Evolutionary conservation across 2,329 filamentous ascomycete species (phyloP), one percentile per base, ranked within the genome.

Genomic region (Gliomastix tumulicola): DNA sequence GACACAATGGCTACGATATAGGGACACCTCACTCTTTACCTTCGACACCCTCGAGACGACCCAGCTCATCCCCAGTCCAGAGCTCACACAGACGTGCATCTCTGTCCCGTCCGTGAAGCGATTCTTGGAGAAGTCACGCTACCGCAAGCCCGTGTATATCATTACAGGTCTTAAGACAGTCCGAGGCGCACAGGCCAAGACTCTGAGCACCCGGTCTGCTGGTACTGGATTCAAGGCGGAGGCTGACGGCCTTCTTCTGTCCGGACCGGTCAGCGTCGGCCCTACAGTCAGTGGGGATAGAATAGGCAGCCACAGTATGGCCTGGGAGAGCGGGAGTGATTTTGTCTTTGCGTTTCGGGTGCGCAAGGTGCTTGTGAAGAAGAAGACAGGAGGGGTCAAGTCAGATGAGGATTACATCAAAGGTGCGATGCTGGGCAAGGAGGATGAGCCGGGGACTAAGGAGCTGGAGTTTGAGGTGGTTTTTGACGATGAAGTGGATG

Each of bases 281-380:
- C n/a, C n/a, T n/a, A n/a, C n/a, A n/a, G n/a, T n/a, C n/a, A n/a
- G n/a, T n/a, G n/a, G n/a, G n/a, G n/a, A n/a, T n/a, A n/a, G n/a
- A n/a, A n/a, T n/a, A n/a, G 19, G 23, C 19, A 22, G 19, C 21
- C 9, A 7, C 11, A 28, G 15, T 8, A 36, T 22, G 10, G n/a
- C 7, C 7, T 42, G 32, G 32, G 36, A 39, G 5, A 21, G 30
- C n/a, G 23, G 30, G 21, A 36, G 33, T 23, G 32, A 36, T 5
- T 42, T 42, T 27, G 40, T 42, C 11, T 42, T 42, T 27, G 40
- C 40, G 20, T 42, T 33, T 34, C 22, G 32, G 12, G 36, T 39
- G 8, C 35, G 28, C 18, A 35, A 21, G 21, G 21, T 42, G 15
- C 9, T 11, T 4, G 37, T 38, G 21, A 20, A 17, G 11, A 30